Percentiles rank a stretch among this genome's conserved stretches.
phyloP scores from a whole-genome alignment of 2,329 filamentous ascomycete species.

The Knoxdaviesia proteae region DNA sequence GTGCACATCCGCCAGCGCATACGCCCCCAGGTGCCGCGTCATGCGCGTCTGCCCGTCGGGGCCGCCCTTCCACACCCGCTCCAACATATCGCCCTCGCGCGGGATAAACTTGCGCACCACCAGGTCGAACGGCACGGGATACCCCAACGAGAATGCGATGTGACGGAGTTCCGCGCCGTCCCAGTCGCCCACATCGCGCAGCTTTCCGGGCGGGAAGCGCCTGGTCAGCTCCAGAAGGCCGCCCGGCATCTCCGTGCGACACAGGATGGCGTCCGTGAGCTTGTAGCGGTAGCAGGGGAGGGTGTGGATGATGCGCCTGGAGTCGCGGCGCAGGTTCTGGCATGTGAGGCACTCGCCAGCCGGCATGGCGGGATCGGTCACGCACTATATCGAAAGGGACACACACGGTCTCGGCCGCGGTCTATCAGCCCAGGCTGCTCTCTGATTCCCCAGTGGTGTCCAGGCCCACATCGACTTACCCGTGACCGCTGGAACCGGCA shows the following conservation, averaged over 20 bases:
- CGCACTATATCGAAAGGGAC: constrained; percentile 13
- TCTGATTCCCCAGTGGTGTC: no score
- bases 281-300: constrained; percentile 22
- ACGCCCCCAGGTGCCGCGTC: constrained; percentile 13
- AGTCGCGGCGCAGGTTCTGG: constrained; percentile 14
- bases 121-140: constrained; percentile 15
- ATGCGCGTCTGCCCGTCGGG: constrained; percentile 8
- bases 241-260: constrained; percentile 14
- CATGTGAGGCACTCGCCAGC: constrained; percentile 20
- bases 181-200: constrained; percentile 20
- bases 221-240: constrained; percentile 19
- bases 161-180: constrained; percentile 8
- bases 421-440: no score
- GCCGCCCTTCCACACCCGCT: constrained; percentile 17
- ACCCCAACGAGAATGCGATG: constrained; percentile 19
- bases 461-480: constrained; percentile 12
- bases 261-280: constrained; percentile 18
- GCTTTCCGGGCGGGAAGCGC: constrained; percentile 19
- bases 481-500: constrained; percentile 22
- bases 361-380: constrained; percentile 11
- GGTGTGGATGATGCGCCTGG: constrained; percentile 25
- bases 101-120: constrained; percentile 21
- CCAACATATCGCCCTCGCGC: constrained; percentile 14
- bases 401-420: no score
- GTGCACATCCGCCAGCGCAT: constrained; percentile 18